Conservation (phyloP, 2,329 filamentous ascomycete genomes). For the Coniochaeta sp. region DNA sequence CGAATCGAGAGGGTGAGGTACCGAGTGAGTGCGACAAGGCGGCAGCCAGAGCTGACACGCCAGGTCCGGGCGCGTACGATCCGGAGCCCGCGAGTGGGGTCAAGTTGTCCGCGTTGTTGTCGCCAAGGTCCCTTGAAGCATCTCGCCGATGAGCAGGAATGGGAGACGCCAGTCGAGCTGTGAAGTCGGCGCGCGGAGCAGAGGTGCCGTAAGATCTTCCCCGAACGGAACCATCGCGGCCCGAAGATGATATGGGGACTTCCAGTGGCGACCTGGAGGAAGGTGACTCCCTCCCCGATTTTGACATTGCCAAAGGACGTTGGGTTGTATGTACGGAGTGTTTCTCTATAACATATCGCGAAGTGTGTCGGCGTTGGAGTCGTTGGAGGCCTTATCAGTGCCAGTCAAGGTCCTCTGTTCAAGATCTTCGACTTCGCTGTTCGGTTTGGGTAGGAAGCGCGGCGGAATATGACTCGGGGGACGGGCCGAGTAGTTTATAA, state of each 20-base stretch:
- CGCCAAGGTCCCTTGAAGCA: constrained; percentile 25
- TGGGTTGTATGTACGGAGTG: neutral
- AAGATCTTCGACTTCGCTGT: neutral
- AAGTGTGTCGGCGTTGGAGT: neutral
- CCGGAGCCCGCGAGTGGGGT: constrained; percentile 60
- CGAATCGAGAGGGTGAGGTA: constrained; percentile 62
- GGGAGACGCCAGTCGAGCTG: constrained; percentile 54
- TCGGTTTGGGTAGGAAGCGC: neutral
- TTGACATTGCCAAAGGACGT: constrained; percentile 15
- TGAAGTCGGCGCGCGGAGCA: constrained; percentile 50
- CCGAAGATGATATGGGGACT: constrained; percentile 38
- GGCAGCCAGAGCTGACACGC: constrained; percentile 79
- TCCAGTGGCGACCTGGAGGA: constrained; percentile 21
- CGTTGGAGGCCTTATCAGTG: neutral
- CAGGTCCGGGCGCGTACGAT: constrained; percentile 64
- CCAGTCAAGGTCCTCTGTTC: neutral
- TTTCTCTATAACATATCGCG: constrained; percentile 12
- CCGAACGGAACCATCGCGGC: constrained; percentile 30
- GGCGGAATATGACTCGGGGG: neutral
- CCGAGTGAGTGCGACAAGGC: constrained; percentile 73
- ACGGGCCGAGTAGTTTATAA: too few relatives aligned
- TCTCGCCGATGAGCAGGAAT: constrained; percentile 21
- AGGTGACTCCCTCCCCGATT: constrained; percentile 17
- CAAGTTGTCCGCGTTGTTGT: constrained; percentile 37
- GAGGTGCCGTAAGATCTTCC: constrained; percentile 43